Base-by-base conservation (phyloP, 805 yeast species). In the Saccharomycopsis sp. region DNA sequence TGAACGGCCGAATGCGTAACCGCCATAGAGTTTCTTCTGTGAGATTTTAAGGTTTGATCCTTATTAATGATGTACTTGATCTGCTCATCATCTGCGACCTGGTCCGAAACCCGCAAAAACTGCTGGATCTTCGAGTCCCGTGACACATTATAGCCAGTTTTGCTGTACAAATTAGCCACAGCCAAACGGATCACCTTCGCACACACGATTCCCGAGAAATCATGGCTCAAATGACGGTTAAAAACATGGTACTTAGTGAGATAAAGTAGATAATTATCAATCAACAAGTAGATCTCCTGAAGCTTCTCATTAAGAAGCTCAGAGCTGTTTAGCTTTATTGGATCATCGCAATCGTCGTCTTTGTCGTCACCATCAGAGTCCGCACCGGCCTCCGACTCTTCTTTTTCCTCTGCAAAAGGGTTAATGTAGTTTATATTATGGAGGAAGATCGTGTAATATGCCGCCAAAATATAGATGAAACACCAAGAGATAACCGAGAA, bases 381-480 rank as follows among this genome's bases (percentile, higher is more conserved):
- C 38, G 5, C 9, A 12, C 9, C 38, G 38, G 38, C 38, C 38
- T 29, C 38, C 38, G 38, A 7, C 49, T 12, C 49, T 17, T 44
- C 20, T 17, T 17, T 7, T 5, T 12, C 49, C 22, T 44, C 49
- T 8, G 19, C 49, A 44, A 44, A 44, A 7, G 19, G 49, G 22
- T 44, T 17, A 22, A 24, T 15, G n/a, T 55, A 20, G 35, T 51
- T 50, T 2, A 55, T 52, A 17, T 29, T 52, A 29, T 52, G 54
- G 35, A 52, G 20, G 54, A 52, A 52, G 8, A 52, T 52, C 54
- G 54, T 22, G 35, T 52, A 52, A 22, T 29, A 52, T 3, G 54
- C 54, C 3, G 54, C 54, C n/a, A 52, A 5, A 15, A 52, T 52
- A 29, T 25, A 52, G n/a, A 29, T 29, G 19, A 52, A 29, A 12